Evolutionary conservation across 495 filamentous ascomycete genomes (phyloP), one percentile per base, ranked within the genome.

Genomic region (Trichoderma parareesei): DNA sequence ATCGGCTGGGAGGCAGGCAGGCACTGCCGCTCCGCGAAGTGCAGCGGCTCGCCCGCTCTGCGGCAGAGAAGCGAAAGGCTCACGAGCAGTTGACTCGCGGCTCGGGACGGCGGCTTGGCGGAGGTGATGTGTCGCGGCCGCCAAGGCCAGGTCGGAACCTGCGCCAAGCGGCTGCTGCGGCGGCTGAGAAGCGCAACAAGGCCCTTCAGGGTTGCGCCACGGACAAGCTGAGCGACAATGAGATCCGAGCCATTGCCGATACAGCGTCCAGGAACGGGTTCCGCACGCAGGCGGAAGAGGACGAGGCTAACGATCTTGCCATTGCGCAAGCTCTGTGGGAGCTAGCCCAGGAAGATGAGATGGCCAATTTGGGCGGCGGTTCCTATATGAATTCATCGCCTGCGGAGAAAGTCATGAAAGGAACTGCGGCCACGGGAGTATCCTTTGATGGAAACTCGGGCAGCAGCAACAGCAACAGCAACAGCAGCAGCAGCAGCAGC

Each of bases 311-410:
- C 67, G 91, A 97, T 57, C 81, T 83, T 20, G 93, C 93, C n/a
- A 96, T 97, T 68, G 82, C 91, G 65, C 85, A 92, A 68, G 93
- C 92, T 0, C 83, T 93, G 37, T 91, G 90, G 76, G 93, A 98
- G 63, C 76, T 98, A 10, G 88, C 95, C 38, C 88, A 93, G 69
- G 83, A 92, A 67, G 93, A 97, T 68, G 84, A 88, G 63, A 84
- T 83, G 71, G 66, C 62, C 2, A 88, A 85, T 71, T 85, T 90
- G 65, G 88, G 88, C 4, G 74, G 79, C 27, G 27, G 27, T 0
- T 79, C 78, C 0, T 92, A 91, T 68, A 77, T 90, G 5, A 83
- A 84, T 1, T 84, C 87, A 0, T 63, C 61, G 38, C 61, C 38
- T 18, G 61, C 49, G 20, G 49, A 57, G 35, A 57, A 57, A 37